Base-by-base conservation (phyloP, 345 rosid species). In the Boechera retrofracta region DNA sequence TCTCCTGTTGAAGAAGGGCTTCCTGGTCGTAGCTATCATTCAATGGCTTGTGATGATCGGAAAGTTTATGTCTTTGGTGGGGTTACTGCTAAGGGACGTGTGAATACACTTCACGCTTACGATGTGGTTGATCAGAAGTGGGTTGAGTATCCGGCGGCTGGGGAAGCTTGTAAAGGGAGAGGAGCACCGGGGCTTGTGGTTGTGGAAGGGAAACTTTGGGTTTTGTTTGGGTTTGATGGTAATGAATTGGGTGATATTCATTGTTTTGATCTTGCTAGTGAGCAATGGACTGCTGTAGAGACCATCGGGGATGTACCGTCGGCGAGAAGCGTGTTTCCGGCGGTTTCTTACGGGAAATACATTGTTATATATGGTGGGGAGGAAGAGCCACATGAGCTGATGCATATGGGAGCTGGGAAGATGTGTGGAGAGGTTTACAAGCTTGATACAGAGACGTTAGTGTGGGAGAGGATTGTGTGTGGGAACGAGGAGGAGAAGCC, bases 371-470 rank as follows among this genome's bases (percentile, higher is more conserved):
- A 73, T n/a, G 82, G 82, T 24, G 82, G 82, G 0, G 82, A 79
- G 49, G 74, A 67, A 16, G 82, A 74, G 76, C 82, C 82, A 2
- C 78, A 74, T 68, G 79, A 67, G 71, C 38, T 74, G 28, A 74
- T 74, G 79, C 82, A 79, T 69, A 74, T 79, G 82, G 82, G 79
- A 35, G 79, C 82, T 52, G 82, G 82, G 61, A 74, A 51, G 21
- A 28, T 79, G 3, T 29, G 41, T 18, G 72, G 55, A 7, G 79
- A 79, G 5, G 55, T 74, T 18, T 79, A 74, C 7, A 69, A 16
- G 82, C 29, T 79, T 26, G 76, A 79, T 36, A 75, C 79, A 1
- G 82, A 79, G 67, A 79, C 76, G 0, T 49, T 79, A 6, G 72
- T 63, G 18, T 79, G 82, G 82, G 78, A 79, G 79, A 74, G 56